phyloP scores from a whole-genome alignment of 75 land plant species.

The Pinus albicaulis region DNA sequence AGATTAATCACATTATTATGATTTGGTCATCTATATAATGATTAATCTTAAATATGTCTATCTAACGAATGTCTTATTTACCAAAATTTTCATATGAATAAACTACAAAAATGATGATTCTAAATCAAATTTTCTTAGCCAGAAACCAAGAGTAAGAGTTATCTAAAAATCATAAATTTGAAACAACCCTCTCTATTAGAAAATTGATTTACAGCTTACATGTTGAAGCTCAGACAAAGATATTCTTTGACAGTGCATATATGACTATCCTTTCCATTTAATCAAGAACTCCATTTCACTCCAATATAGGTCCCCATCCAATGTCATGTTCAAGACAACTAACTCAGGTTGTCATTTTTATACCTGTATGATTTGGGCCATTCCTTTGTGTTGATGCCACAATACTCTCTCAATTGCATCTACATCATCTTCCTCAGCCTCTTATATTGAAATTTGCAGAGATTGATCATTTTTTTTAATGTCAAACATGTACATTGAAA shows the following conservation, averaged over 20 bases:
- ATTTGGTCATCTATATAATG: no score
- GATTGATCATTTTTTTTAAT: not conserved
- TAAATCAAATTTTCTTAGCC: not conserved
- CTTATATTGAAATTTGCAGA: constrained; percentile 36
- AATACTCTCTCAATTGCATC: constrained; percentile 93
- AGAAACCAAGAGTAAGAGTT: not conserved
- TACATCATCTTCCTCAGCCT: constrained; percentile 86
- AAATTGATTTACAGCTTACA: constrained; percentile 39
- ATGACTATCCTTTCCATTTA: constrained; percentile 99
- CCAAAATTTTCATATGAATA: not conserved
- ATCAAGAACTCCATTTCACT: constrained; percentile 86
- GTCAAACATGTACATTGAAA: not conserved
- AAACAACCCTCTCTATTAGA: not conserved
- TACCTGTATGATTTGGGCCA: constrained; percentile 62
- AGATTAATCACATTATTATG: no score
- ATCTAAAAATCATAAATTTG: not conserved
- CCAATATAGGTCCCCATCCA: constrained; percentile 79
- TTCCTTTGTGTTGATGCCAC: constrained; percentile 95
- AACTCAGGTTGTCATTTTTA: constrained; percentile 62
- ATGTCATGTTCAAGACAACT: constrained; percentile 46
- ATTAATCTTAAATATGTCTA: no score
- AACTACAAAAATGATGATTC: not conserved
- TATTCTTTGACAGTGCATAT: constrained; percentile 97
- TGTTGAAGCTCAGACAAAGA: constrained; percentile 74
- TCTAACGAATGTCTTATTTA: no score